These are phyloP conservation scores for Hondaea fermentalgiana DNA, from an alignment of 108 stramenopile species.

Conservation along the genomic window DNA sequence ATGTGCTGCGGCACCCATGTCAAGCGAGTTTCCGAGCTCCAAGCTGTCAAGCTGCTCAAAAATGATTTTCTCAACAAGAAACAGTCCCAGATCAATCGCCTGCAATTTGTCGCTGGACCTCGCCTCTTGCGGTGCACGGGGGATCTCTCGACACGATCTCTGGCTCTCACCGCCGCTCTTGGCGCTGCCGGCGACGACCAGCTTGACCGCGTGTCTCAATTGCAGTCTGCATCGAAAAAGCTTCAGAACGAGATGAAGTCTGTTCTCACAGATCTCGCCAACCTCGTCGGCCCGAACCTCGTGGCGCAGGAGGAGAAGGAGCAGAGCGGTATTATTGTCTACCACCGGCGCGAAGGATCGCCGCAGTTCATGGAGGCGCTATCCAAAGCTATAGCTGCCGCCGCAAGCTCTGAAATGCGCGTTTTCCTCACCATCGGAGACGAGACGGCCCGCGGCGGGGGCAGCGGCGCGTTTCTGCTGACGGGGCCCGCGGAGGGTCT, in stretches of 20 bases:
- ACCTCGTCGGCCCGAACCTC: not conserved
- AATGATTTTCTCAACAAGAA: not conserved
- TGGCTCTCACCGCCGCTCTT: not conserved
- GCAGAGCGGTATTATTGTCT: not conserved
- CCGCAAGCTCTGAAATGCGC: not conserved
- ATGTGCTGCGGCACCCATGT: constrained; percentile 38
- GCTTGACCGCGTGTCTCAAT: not conserved
- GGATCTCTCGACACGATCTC: not conserved
- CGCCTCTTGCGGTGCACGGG: not conserved
- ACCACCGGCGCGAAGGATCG: not conserved
- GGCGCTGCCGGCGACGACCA: not conserved
- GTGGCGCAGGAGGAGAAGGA: not conserved
- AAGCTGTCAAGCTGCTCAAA: constrained; percentile 23
- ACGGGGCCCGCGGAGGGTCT: not conserved
- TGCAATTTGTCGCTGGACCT: not conserved
- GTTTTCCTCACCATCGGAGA: not conserved
- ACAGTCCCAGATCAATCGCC: not conserved
- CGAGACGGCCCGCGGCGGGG: not conserved
- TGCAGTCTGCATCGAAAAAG: not conserved
- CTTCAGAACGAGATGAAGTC: not conserved
- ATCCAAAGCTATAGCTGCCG: not conserved
- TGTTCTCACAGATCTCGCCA: not conserved
- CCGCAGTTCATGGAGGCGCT: not conserved
- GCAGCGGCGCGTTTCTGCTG: not conserved
- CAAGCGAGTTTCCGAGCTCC: not conserved